These are phyloP conservation scores for Marasmius fiardii DNA, from an alignment of 1,284 basidiomycete species.

Conservation along the genomic window DNA sequence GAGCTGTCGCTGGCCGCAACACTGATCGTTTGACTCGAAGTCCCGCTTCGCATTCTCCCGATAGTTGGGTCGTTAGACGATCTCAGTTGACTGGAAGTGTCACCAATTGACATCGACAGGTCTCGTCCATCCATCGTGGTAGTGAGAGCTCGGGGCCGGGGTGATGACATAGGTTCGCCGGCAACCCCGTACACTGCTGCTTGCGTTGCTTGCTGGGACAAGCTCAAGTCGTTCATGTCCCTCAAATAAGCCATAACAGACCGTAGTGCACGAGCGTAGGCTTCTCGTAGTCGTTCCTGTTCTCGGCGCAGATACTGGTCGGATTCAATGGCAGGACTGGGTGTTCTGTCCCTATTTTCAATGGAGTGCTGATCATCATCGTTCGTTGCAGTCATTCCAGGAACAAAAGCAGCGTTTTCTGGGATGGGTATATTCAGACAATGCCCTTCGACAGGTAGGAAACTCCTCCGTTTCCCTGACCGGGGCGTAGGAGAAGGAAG, in stretches of 20 bases:
- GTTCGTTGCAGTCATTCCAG: conserved; percentile 44
- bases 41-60: conserved; percentile 46
- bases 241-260: conserved; percentile 93
- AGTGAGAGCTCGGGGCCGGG: conserved; percentile 55
- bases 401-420: conserved; percentile 59
- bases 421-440: conserved; percentile 54
- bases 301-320: conserved; percentile 56
- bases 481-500: conserved; percentile 46
- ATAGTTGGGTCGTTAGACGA: conserved; percentile 55
- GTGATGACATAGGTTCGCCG: conserved; percentile 48
- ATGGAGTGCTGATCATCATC: conserved; percentile 32
- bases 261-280: conserved; percentile 74
- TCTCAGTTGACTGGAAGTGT: conserved; percentile 53
- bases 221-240: conserved; percentile 88
- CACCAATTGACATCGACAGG: conserved; percentile 43
- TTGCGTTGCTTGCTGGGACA: conserved; percentile 51
- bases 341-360: conserved; percentile 31
- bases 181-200: conserved; percentile 51
- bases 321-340: conserved; percentile 44
- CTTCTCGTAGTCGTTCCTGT: conserved; percentile 66
- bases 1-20: conserved; percentile 71
- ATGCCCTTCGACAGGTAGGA: conserved; percentile 74
- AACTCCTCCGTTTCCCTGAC: conserved; percentile 74
- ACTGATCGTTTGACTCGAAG: conserved; percentile 64
- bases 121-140: conserved; percentile 42